These are phyloP conservation scores for Ceratobasidium sp. DNA, from an alignment of 1,284 basidiomycete genomes.

Conservation along the genomic window DNA sequence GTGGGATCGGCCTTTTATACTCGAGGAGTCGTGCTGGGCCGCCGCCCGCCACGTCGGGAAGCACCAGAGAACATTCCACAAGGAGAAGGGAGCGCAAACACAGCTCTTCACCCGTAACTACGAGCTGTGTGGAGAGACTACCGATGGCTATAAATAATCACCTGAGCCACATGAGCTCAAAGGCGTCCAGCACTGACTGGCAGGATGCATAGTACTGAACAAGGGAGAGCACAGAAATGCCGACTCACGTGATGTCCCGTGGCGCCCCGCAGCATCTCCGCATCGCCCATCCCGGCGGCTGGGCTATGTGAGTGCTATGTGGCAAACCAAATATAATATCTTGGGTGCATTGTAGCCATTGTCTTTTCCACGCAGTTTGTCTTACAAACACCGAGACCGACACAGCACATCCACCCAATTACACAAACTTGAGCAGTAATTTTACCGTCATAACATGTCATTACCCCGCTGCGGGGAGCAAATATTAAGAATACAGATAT, in stretches of 20 bases:
- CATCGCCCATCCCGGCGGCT: background rate
- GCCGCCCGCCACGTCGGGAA: slow-evolving; percentile 35
- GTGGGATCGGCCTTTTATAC: slow-evolving; percentile 4
- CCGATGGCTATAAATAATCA: slow-evolving; percentile 6
- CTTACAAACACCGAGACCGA: too few relatives aligned
- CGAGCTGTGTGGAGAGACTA: slow-evolving; percentile 5
- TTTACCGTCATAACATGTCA: background rate
- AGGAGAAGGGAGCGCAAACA: background rate
- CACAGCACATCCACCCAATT: too few relatives aligned
- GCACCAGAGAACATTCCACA: slow-evolving; percentile 29
- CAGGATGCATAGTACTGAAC: slow-evolving; percentile 19
- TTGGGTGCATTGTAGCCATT: too few relatives aligned
- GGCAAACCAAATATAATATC: background rate
- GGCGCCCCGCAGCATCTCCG: too few relatives aligned
- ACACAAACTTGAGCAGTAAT: too few relatives aligned
- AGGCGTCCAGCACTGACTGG: slow-evolving; percentile 1
- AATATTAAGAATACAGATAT: slow-evolving; percentile 32
- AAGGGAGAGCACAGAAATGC: background rate
- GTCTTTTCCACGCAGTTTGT: too few relatives aligned
- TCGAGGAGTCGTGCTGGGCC: slow-evolving; percentile 5
- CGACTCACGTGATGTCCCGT: slow-evolving; percentile 10
- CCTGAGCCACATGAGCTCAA: background rate
- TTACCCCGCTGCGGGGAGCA: background rate
- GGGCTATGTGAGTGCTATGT: background rate
- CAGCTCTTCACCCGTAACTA: background rate